phyloP scores from a whole-genome alignment of 768 basidiomycete genomes.

The Tremella yokohamensis region DNA sequence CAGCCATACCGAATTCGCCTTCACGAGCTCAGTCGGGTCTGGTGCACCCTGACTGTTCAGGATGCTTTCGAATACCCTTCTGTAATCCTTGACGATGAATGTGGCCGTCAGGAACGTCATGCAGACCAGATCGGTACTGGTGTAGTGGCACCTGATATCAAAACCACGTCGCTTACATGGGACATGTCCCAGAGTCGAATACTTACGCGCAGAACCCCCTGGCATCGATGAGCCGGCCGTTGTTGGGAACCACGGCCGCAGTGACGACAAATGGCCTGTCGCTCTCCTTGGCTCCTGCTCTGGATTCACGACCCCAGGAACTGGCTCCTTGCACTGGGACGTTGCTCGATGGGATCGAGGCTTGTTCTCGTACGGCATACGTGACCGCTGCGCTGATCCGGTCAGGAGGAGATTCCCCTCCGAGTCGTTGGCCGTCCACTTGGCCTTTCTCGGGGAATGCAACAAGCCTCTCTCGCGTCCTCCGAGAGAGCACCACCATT shows the following conservation, averaged over 20 bases:
- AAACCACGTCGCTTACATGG: no score
- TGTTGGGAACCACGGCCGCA: slow-evolving; percentile 3
- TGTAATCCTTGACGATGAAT: slow-evolving; percentile 29
- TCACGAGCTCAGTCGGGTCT: slow-evolving; percentile 5
- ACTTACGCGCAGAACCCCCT: neutral
- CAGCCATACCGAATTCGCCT: slow-evolving; percentile 17
- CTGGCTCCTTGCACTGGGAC: neutral
- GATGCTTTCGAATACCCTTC: slow-evolving; percentile 7
- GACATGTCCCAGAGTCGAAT: no score
- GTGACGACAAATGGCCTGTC: slow-evolving; percentile 5
- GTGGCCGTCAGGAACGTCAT: slow-evolving; percentile 16
- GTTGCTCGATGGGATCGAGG: slow-evolving; percentile 2
- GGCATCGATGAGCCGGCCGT: neutral
- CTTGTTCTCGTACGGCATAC: neutral
- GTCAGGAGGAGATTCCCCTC: no score
- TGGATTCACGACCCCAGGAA: neutral
- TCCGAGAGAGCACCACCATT: slow-evolving; percentile 25
- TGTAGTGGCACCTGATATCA: slow-evolving; percentile 38
- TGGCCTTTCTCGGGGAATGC: slow-evolving; percentile 19
- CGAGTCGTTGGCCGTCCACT: no score
- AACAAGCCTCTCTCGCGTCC: slow-evolving; percentile 10
- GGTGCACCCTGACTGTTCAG: neutral
- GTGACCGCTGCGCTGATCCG: no score
- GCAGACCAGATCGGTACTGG: slow-evolving; percentile 25
- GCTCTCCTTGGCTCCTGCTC: neutral